phyloP scores from a whole-genome alignment of 768 basidiomycete genomes.

The Rubroboletus satanas region DNA sequence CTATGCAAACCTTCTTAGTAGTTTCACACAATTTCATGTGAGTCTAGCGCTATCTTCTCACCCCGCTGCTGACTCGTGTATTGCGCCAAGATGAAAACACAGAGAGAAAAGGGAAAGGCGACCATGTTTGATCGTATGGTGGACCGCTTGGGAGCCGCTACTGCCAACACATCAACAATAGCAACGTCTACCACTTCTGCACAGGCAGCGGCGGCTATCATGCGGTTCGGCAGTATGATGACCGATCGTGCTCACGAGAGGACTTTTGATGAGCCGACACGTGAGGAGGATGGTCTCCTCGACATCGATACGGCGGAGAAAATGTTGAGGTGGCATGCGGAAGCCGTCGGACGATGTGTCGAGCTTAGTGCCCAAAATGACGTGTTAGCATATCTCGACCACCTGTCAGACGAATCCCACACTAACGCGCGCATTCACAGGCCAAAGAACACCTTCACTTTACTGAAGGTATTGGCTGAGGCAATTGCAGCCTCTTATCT shows the following conservation, averaged over 20 bases:
- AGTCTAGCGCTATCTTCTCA: conserved; percentile 4
- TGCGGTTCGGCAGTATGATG: conserved; percentile 85
- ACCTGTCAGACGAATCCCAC: background rate
- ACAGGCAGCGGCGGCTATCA: conserved; percentile 82
- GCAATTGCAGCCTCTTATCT: conserved; percentile 80
- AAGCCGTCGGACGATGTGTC: conserved; percentile 90
- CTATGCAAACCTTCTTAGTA: conserved; percentile 65
- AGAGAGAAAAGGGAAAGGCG: conserved; percentile 57
- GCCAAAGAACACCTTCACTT: conserved; percentile 81
- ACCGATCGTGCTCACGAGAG: conserved; percentile 48
- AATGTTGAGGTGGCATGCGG: conserved; percentile 97
- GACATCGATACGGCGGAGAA: conserved; percentile 75
- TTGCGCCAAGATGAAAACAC: conserved; percentile 48
- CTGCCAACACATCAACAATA: conserved; percentile 57
- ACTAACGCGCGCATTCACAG: conserved; percentile 40
- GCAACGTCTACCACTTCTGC: conserved; percentile 68
- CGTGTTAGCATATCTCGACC: conserved; percentile 54
- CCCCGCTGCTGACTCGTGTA: conserved; percentile 2
- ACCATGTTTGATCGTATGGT: conserved; percentile 91
- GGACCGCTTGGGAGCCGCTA: conserved; percentile 73
- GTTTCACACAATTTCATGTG: conserved; percentile 90
- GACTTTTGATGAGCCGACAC: conserved; percentile 61
- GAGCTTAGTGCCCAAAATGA: conserved; percentile 82
- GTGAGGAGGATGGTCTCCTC: conserved; percentile 80
- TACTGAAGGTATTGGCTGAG: conserved; percentile 84